Conservation (phyloP, 1,284 basidiomycete species). For the Taiwanofungus camphoratus region DNA sequence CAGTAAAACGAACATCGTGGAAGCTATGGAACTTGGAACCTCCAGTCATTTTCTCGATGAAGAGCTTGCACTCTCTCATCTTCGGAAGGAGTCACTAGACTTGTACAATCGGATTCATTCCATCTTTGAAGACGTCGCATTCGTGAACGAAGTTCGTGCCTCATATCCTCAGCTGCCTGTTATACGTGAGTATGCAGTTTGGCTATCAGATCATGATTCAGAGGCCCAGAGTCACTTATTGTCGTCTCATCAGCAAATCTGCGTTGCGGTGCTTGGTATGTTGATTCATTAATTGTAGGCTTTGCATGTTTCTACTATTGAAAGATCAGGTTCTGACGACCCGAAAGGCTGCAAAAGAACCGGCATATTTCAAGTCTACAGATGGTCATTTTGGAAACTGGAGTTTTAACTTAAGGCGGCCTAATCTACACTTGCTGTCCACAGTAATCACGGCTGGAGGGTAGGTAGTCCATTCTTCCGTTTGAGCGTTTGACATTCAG, state of each 20-base stretch:
- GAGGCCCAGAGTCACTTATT: conserved; percentile 6
- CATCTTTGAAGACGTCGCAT: conserved; percentile 69
- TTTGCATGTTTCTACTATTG: background rate
- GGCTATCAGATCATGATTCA: background rate
- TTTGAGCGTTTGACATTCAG: background rate
- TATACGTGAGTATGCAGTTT: conserved; percentile 46
- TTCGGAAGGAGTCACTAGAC: conserved; percentile 67
- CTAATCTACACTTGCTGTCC: conserved; percentile 79
- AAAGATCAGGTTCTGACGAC: conserved; percentile 1
- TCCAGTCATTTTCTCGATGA: conserved; percentile 7
- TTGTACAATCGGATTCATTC: conserved; percentile 86
- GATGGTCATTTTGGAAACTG: conserved; percentile 90
- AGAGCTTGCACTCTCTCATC: conserved; percentile 34
- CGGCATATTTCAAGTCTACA: conserved; percentile 94
- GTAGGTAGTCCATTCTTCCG: conserved; percentile 31
- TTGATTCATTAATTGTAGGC: conserved; percentile 60
- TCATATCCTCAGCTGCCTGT: conserved; percentile 57
- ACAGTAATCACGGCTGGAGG: conserved; percentile 53
- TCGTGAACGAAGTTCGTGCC: conserved; percentile 56
- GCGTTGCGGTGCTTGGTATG: conserved; percentile 94
- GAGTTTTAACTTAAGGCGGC: conserved; percentile 81
- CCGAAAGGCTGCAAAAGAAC: conserved; percentile 17
- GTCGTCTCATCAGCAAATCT: conserved; percentile 68
- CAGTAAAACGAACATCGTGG: no score
- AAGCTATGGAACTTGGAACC: no score